Base-by-base conservation (phyloP, 2,329 filamentous ascomycete genomes). In the Xylariaceae sp. region DNA sequence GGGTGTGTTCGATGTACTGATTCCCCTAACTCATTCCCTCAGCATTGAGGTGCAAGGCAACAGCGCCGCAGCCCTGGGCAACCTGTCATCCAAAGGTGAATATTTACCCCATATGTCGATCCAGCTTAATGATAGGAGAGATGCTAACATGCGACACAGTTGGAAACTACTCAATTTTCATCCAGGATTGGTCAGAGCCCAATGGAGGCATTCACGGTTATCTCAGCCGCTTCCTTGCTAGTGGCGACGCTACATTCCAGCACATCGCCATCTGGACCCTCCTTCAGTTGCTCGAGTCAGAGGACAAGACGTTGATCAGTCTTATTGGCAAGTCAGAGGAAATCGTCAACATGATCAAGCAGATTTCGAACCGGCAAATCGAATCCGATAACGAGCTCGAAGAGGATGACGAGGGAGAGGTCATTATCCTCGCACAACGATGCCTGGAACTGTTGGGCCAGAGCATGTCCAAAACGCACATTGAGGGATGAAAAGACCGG, bases 261-360 rank as follows among this genome's bases (percentile, higher is more conserved):
- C 94, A 99, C 73, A 99, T 99, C 71, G 94, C 94, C 54, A 96
- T 97, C 64, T 99, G 94, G 94, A 99, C 94, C 1, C 78, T 99
- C 52, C 83, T 99, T 2, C 94, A 99, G 72, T 83, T 99, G 3
- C 87, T 99, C 54, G 94, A 99, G 75, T 97, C 93, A 0, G 92
- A 96, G 73, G 93, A 99, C 72, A 87, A 89, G 75, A 88, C 86
- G 57, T 80, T 99, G n/a, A 88, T 97, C 64, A 87, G 87, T 53
- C 85, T 91, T 53, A 97, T 99, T 67, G 87, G 90, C 68, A 89
- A 93, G 71, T 92, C 92, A 1, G 89, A 93, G 64, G 91, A 96
- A 65, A 89, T 99, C 65, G 89, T 97, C 58, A 85, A 90, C 63
- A 92, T 96, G 82, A 94, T 97, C 63, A 90, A 89, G 73, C 85